Evolutionary conservation across 495 filamentous ascomycete genomes (phyloP).

Genomic region (Hypoxylon intermedium): DNA sequence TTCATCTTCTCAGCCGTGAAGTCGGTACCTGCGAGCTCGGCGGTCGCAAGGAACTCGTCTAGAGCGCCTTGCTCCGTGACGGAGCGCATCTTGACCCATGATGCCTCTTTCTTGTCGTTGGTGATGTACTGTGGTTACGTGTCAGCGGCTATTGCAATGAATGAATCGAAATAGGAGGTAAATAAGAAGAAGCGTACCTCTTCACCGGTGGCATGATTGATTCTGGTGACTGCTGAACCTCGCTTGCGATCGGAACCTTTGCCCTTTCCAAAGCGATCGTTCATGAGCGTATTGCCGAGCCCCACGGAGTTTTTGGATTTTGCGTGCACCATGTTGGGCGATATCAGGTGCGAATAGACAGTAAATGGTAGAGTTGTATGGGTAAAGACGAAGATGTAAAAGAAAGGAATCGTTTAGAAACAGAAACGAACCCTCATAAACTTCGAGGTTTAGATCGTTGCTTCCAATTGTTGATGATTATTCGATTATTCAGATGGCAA

Average conservation of each 20-base stretch:
- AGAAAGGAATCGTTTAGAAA: conserved; percentile 4
- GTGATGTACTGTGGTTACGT: conserved; percentile 64
- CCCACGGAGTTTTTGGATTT: conserved; percentile 96
- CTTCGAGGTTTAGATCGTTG: conserved; percentile 1
- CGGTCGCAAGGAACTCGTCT: conserved; percentile 77
- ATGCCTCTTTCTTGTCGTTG: conserved; percentile 75
- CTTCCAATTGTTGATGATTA: too few relatives aligned
- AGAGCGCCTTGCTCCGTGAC: conserved; percentile 96
- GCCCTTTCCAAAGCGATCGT: conserved; percentile 89
- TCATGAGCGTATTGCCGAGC: conserved; percentile 84
- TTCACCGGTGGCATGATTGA: conserved; percentile 67
- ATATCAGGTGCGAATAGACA: background rate
- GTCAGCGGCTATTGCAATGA: conserved; percentile 3
- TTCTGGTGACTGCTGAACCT: conserved; percentile 67
- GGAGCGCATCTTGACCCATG: conserved; percentile 96
- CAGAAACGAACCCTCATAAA: background rate
- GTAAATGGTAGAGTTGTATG: background rate
- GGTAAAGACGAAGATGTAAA: background rate
- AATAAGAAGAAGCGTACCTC: conserved; percentile 34
- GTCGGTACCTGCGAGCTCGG: conserved; percentile 94
- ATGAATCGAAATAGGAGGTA: background rate
- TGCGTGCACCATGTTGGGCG: conserved; percentile 78
- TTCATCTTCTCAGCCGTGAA: conserved; percentile 99
- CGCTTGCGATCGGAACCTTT: conserved; percentile 71
- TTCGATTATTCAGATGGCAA: conserved; percentile 15